Conservation (phyloP, 1,284 basidiomycete genomes). For the Leccinum angustisporum region DNA sequence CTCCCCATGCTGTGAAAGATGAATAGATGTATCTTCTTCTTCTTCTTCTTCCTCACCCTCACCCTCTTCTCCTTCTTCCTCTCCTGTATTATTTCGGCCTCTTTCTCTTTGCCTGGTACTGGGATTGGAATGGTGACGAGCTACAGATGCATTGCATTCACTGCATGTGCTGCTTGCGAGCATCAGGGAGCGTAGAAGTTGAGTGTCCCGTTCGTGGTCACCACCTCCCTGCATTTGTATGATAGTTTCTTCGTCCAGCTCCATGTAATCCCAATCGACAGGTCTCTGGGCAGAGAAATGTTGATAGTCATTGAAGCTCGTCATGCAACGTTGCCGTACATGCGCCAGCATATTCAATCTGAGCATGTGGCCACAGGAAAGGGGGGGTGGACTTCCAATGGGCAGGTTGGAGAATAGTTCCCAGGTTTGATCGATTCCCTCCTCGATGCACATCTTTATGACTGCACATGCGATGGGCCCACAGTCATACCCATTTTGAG, state of each 20-base stretch:
- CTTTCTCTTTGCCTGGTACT: too few species aligned
- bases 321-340: not conserved
- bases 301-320: constrained; percentile 3
- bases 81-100: too few species aligned
- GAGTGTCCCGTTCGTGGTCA: not conserved
- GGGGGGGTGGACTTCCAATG: not conserved
- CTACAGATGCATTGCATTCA: too few species aligned
- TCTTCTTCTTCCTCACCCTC: too few species aligned
- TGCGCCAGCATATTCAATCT: not conserved
- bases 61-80: too few species aligned
- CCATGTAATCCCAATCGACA: not conserved
- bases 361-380: constrained; percentile 12
- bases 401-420: not conserved
- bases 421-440: constrained; percentile 1
- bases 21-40: not conserved
- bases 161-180: constrained; percentile 3
- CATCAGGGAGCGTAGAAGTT: not conserved
- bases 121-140: too few species aligned
- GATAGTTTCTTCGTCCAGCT: not conserved
- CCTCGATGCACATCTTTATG: constrained; percentile 1
- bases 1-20: not conserved
- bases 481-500: constrained; percentile 13
- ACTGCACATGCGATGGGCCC: constrained; percentile 6
- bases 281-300: not conserved
- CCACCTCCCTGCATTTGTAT: constrained; percentile 6